Evolutionary conservation across 441 rosid species (phyloP), one percentile per base, ranked within the genome.

Genomic region (Euphorbia schlechtendalii): DNA sequence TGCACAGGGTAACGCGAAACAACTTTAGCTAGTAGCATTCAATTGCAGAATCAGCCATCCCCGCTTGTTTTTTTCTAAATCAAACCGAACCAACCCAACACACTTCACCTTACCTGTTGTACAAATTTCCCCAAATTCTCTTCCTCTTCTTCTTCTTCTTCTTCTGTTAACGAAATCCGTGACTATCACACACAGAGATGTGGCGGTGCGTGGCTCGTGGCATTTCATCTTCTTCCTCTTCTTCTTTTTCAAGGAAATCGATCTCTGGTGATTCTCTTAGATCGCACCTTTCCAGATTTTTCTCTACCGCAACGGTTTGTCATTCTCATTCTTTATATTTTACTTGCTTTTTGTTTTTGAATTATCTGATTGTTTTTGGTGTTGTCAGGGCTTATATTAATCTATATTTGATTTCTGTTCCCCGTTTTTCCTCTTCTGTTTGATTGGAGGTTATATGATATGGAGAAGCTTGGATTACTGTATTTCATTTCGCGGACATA

Each of bases 191-290:
- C 59, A 17, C 5, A 55, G 76, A 69, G 84, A 93, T 93, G 97
- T 93, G 98, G 97, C 98, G 97, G 80, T 88, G 90, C 83, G 85
- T 88, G 62, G 84, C 91, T 76, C 97, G 92, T 71, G 75, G 86
- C 79, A 83, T 93, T 75, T 83, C 92, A 58, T 66, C 68, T 64
- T 75, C 89, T 74, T 72, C 72, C 8, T 69, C 70, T 27, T 27
- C 70, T 8, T n/a, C 60, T 52, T 52, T 53, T 8, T 56, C 90
- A 0, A 78, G 68, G 71, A 64, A 85, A 76, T 81, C 89, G 41
- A 65, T 81, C 68, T 62, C 77, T 53, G 63, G 75, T 51, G 84
- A 71, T 55, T 69, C 73, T 55, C 24, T 78, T 67, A 79, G 92
- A 87, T 88, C 98, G 78, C 85, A 69, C 75, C 28, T 81, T 70